Conservation (phyloP, 176 grass and related monocot species). For the Ampelocalamus luodianensis region DNA sequence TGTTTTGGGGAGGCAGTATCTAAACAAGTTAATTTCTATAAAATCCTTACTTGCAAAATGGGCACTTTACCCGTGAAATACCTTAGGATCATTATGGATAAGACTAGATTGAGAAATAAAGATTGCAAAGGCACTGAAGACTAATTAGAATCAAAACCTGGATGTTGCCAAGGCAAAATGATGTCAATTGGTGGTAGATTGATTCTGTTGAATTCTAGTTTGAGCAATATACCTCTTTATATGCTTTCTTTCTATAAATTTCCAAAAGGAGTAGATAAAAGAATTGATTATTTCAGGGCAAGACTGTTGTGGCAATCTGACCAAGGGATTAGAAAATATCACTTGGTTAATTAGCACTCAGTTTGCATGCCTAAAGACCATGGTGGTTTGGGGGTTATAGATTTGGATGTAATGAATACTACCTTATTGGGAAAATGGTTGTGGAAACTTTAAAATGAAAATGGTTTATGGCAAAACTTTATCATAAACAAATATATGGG, state of each 20-base stretch:
- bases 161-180: neutral
- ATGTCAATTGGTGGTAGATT: neutral
- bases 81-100: neutral
- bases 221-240: too few species aligned
- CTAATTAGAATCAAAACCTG: neutral
- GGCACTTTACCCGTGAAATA: neutral
- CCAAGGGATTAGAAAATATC: neutral
- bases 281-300: neutral
- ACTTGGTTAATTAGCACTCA: neutral
- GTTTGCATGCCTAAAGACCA: neutral
- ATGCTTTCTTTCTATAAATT: too few species aligned
- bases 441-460: neutral
- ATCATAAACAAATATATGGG: too few species aligned
- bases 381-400: neutral
- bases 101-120: neutral
- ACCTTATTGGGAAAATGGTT: neutral
- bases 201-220: too few species aligned
- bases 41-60: neutral
- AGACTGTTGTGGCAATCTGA: neutral
- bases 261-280: too few species aligned
- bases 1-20: too few species aligned
- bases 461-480: neutral
- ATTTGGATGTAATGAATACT: neutral
- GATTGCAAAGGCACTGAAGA: neutral
- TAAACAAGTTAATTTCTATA: neutral